Evolutionary conservation across 1,139 yeast genomes (phyloP).

Genomic region (Protomyces arabidopsidicola): DNA sequence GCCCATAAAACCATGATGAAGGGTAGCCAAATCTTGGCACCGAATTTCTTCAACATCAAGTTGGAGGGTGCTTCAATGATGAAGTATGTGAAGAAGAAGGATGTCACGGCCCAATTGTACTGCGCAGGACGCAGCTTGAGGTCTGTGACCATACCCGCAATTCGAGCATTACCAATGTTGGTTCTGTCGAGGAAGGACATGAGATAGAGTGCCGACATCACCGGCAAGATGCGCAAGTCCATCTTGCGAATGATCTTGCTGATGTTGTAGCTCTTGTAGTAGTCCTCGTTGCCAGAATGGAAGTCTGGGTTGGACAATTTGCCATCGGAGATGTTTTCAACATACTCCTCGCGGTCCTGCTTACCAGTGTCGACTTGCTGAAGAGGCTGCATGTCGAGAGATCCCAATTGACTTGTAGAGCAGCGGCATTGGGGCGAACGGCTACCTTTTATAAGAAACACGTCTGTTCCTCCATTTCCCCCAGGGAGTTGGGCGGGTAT

Average conservation of each 20-base stretch:
- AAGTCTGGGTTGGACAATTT: neutral
- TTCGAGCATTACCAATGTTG: constrained; percentile 54
- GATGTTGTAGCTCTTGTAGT: constrained; percentile 11
- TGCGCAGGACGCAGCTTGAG: constrained; percentile 54
- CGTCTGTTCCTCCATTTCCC: no score
- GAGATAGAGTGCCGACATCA: constrained; percentile 24
- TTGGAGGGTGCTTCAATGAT: constrained; percentile 68
- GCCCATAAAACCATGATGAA: constrained; percentile 2
- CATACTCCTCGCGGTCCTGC: constrained; percentile 1
- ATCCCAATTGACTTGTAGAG: neutral
- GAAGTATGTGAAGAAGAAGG: constrained; percentile 18
- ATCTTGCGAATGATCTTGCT: constrained; percentile 19
- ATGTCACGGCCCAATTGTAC: constrained; percentile 45
- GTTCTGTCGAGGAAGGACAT: constrained; percentile 56
- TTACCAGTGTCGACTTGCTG: constrained; percentile 1
- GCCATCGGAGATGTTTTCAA: neutral
- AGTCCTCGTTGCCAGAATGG: constrained; percentile 3
- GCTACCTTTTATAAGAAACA: no score
- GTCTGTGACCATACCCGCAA: constrained; percentile 53
- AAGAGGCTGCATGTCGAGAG: neutral
- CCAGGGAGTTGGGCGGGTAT: no score
- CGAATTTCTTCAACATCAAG: constrained; percentile 53
- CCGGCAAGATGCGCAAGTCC: constrained; percentile 25
- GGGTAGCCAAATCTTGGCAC: constrained; percentile 58
- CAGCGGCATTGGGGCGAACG: no score